Base-by-base conservation (phyloP, 2,329 filamentous ascomycete genomes). In the Rutstroemia sydowiana region DNA sequence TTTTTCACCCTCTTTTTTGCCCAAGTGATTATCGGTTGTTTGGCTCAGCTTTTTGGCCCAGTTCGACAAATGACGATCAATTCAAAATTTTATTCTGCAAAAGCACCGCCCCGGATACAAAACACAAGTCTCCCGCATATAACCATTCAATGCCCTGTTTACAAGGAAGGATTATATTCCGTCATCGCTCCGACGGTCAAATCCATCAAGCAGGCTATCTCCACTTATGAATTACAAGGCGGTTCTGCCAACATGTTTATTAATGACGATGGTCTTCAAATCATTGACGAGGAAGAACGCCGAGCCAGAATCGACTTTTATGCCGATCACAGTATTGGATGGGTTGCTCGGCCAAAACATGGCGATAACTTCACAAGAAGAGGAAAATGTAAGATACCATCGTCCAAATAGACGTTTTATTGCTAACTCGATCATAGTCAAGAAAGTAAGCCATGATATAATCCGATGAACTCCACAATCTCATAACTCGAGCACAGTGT, bases 141-240 rank as follows among this genome's bases (percentile, higher is more conserved):
- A 57, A 92, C 87, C 3, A 86, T 95, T 39, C 88, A 95, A 65
- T 91, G 87, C 66, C 88, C 88, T 4, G 87, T 95, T 0, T 95
- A 93, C 73, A 93, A 92, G 68, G 88, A 95, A 67, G 87, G 88
- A 58, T 75, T 95, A 2, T 71, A 72, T 32, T 80, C 75, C 55
- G 88, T 95, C 67, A 90, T 91, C 62, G 78, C 76, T 18, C 87
- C 87, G 7, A 92, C 87, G 0, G 79, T 91, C 61, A 82, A 81
- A 62, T 90, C 86, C 2, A 77, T 91, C 69, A 89, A 89, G 70
- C 78, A 84, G 61, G 85, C 85, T 56, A 88, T 88, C 64, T 85
- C 82, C 30, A 87, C 83, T 0, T 89, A 88, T 62, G 85, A 88
- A 65, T 73, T 87, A 16, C 85, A 88, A 63, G 85, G 85, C 57